Base-by-base conservation (phyloP, 2,329 filamentous ascomycete genomes). In the Biscogniauxia marginata region DNA sequence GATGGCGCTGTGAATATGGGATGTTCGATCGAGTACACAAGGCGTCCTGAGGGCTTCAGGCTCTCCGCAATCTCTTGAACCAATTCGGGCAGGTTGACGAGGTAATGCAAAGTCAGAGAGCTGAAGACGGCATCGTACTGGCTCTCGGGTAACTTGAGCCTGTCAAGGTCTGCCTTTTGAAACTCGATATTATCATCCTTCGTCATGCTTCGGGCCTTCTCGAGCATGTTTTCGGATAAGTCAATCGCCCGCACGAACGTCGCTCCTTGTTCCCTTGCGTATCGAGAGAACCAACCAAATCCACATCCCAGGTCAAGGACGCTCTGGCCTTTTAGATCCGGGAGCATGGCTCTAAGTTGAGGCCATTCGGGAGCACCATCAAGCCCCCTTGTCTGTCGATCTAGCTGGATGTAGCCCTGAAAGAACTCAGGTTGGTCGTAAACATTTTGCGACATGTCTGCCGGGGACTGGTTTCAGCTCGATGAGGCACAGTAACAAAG, bases 1-100 rank as follows among this genome's bases (percentile, higher is more conserved):
- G 63, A 67, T 45, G 76, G 76, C 5, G 76, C 73, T n/a, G 76
- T 78, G 57, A 70, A 73, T 49, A 80, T 72, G 0, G 78, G 77
- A 56, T 81, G 78, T 62, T 80, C 78, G 44, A 79, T 71, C 0
- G 76, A 76, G 61, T 79, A 80, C 7, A 79, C 73, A 21, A 78
- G 65, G 6, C 60, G 58, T 3, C 73, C 73, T 5, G 70, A 70
- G 3, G 71, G 68, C 47, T 66, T 67, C 23, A 78, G 65, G 22
- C 67, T 63, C 16, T 61, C 50, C 34, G 68, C 63, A 8, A 77
- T 66, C 55, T 73, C 61, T 3, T 49, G 49, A 19, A 76, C 63
- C 8, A 78, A 63, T 19, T 59, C 51, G 5, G 54, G 54, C 6
- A 77, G 61, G 55, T 73, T 65, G 34, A 62, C 63, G 11, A 77